Evolutionary conservation across 441 rosid genomes (phyloP), one percentile per base, ranked within the genome.

Genomic region (Gossypium davidsonii): DNA sequence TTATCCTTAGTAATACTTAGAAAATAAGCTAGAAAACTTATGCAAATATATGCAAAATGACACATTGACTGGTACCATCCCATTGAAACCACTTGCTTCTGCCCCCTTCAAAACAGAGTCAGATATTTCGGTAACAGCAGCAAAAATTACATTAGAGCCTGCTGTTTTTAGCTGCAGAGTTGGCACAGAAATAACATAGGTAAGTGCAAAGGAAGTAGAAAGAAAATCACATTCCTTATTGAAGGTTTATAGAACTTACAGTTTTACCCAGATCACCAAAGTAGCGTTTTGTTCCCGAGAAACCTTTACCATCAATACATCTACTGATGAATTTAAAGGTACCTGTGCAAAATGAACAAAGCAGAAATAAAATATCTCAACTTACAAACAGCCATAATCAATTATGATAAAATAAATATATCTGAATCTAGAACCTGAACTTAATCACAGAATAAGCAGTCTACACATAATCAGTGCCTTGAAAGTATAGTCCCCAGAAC

Each of bases 221-320:
- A 48, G 42, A 37, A 52, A 79, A 46, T 52, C 15, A 53, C 20
- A 74, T 57, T 70, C 61, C 53, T 49, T 42, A 79, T 20, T 31
- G 18, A 73, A 72, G 59, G 49, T n/a, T 52, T 42, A 74, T 59
- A 63, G 25, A 64, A 83, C 96, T 74, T 87, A 94, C 99, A 68
- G 93, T 94, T 83, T 85, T 92, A 73, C 90, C 96, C 71, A 94
- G 82, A 80, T 94, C 99, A 78, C 99, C 99, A 28, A 94, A 88
- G 87, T 94, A 94, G 73, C 96, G 96, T 72, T 86, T 92, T 73
- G 97, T 92, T 78, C 99, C 97, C 4, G 94, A 87, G 81, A 90
- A 86, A 55, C 94, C 96, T 83, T 86, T 91, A 64, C 79, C 85
- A 77, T 85, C 75, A 46, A 94, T 88, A 76, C 87, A 84, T 83